Conservation (phyloP, 257 asterid species). For the Salvia miltiorrhiza region DNA sequence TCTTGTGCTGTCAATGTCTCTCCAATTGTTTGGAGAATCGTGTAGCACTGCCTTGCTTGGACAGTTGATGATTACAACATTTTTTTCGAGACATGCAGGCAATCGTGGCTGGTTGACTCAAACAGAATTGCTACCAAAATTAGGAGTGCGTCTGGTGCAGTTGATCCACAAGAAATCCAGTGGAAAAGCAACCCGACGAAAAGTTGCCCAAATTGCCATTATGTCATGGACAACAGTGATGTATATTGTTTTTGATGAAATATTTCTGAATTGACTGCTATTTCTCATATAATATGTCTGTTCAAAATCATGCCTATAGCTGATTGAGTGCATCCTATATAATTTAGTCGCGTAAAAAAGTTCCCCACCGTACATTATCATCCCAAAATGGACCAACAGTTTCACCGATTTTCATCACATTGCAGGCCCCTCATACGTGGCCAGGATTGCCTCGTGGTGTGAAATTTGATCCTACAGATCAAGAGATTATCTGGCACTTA, state of each 20-base stretch:
- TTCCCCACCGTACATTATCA: no score
- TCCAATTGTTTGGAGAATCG: background rate
- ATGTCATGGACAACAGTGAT: conserved; percentile 70
- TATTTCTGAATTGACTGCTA: background rate
- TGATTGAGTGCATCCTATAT: background rate
- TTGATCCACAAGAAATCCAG: conserved; percentile 45
- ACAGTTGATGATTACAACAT: background rate
- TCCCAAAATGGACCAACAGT: background rate
- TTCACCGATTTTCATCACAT: background rate
- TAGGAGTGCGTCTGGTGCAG: conserved; percentile 68
- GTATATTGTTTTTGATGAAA: conserved; percentile 35
- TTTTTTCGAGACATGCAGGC: conserved; percentile 44
- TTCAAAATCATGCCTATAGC: background rate
- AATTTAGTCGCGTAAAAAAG: no score
- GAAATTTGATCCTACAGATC: conserved; percentile 93
- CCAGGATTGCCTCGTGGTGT: conserved; percentile 97
- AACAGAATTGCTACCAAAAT: conserved; percentile 86
- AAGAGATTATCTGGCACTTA: conserved; percentile 80
- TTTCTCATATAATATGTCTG: background rate
- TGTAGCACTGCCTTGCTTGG: background rate
- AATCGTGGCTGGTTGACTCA: conserved; percentile 86
- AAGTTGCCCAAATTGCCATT: conserved; percentile 82
- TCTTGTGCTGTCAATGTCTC: background rate
- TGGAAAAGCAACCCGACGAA: conserved; percentile 90
- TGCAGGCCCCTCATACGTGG: conserved; percentile 79